These are phyloP conservation scores for Botryobasidium botryosum DNA, from an alignment of 768 basidiomycete genomes.

Conservation along the genomic window DNA sequence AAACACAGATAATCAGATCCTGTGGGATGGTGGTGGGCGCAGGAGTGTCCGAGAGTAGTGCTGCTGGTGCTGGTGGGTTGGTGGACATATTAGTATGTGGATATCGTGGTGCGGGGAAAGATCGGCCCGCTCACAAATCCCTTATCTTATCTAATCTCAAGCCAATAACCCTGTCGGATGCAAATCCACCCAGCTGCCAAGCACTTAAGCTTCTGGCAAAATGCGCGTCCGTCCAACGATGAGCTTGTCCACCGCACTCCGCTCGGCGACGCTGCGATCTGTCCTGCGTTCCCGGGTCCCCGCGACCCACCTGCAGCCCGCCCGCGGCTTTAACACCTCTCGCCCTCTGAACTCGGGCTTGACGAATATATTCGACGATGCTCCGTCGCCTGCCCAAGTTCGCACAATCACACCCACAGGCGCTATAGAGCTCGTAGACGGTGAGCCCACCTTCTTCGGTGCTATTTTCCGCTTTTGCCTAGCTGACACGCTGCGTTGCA, in stretches of 20 bases:
- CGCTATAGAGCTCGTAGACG: slow-evolving; percentile 51
- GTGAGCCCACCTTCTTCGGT: not conserved
- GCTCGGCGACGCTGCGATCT: no score
- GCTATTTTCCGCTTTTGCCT: slow-evolving; percentile 5
- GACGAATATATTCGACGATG: slow-evolving; percentile 58
- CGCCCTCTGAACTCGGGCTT: no score
- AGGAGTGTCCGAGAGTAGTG: not conserved
- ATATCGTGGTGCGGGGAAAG: not conserved
- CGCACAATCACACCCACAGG: slow-evolving; percentile 43
- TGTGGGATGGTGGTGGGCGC: not conserved
- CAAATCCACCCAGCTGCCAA: no score
- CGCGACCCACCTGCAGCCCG: no score
- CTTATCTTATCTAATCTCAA: not conserved
- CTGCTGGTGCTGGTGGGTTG: not conserved
- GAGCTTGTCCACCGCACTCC: no score
- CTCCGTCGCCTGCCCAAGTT: slow-evolving; percentile 55
- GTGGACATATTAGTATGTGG: not conserved
- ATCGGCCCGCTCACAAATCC: not conserved
- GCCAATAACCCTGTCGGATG: not conserved
- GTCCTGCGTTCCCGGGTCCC: no score
- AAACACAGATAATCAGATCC: slow-evolving; percentile 49
- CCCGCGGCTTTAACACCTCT: no score
- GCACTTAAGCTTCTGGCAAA: no score
- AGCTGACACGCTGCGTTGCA: slow-evolving; percentile 18
- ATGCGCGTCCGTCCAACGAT: no score